These are phyloP conservation scores for Pseudevernia furfuracea DNA, from an alignment of 495 filamentous ascomycete genomes.

Conservation along the genomic window DNA sequence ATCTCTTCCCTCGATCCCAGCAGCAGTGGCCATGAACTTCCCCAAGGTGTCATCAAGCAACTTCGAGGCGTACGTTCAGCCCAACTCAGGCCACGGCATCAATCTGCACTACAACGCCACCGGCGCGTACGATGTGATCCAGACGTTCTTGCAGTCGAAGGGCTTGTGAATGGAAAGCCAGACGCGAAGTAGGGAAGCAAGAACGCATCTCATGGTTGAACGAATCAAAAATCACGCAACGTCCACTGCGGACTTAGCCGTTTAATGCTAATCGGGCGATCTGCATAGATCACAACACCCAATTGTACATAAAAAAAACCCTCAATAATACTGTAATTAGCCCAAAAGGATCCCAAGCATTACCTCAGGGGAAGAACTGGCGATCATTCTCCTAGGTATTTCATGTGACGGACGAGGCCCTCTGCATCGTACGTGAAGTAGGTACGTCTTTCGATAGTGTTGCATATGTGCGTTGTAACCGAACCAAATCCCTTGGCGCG, in stretches of 20 bases:
- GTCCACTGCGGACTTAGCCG: not conserved
- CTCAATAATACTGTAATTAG: not conserved
- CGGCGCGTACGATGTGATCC: constrained; percentile 35
- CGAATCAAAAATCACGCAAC: not conserved
- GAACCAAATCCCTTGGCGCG: not conserved
- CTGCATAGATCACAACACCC: not conserved
- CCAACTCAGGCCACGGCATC: constrained; percentile 43
- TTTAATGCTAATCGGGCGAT: not conserved
- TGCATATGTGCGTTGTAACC: not conserved
- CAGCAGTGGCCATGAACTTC: constrained; percentile 33
- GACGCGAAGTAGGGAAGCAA: not conserved
- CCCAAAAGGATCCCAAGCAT: not conserved
- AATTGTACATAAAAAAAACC: not conserved
- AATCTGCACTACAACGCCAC: constrained; percentile 45
- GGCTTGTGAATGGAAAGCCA: constrained; percentile 18
- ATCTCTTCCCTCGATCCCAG: constrained; percentile 35
- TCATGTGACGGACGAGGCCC: not conserved
- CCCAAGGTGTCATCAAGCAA: constrained; percentile 31
- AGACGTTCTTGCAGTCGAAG: constrained; percentile 32
- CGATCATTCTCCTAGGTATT: not conserved
- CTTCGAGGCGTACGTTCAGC: constrained; percentile 42
- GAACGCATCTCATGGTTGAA: not conserved
- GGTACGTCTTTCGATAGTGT: not conserved
- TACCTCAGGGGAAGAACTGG: not conserved
- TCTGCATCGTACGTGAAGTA: not conserved